These are phyloP conservation scores for Fusarium papillatum DNA, from an alignment of 2,329 filamentous ascomycete species.

Conservation along the genomic window DNA sequence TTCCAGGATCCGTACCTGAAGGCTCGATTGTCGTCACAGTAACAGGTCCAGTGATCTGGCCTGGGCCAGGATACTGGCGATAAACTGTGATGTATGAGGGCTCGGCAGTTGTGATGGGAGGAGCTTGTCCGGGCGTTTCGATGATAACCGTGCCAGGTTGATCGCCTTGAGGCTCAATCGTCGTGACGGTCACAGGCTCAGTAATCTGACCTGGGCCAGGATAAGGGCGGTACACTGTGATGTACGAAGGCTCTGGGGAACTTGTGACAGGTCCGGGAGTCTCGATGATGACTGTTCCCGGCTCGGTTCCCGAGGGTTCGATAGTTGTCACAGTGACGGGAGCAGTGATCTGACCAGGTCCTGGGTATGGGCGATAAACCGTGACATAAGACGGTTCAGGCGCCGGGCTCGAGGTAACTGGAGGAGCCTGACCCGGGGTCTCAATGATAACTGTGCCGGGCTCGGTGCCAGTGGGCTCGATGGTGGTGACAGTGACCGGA, in stretches of 20 bases:
- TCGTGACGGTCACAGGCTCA: constrained; percentile 12
- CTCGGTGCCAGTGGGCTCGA: not conserved
- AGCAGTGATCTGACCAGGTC: not conserved
- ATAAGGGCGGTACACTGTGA: not conserved
- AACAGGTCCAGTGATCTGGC: not conserved
- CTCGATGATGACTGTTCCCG: constrained; percentile 31
- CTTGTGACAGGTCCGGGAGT: constrained; percentile 14
- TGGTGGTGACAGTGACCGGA: not conserved
- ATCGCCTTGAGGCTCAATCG: not conserved
- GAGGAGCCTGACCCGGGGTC: constrained; percentile 14
- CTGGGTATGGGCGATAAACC: constrained; percentile 10
- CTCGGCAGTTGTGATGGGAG: not conserved
- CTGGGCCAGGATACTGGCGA: not conserved
- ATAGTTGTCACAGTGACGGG: constrained; percentile 15
- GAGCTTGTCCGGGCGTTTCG: not conserved
- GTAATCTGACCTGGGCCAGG: not conserved
- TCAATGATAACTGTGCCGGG: constrained; percentile 14
- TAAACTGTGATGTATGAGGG: not conserved
- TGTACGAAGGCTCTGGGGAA: not conserved
- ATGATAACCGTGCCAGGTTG: constrained; percentile 24
- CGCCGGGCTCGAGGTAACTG: not conserved
- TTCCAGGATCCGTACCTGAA: not conserved
- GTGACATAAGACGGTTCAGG: constrained; percentile 17
- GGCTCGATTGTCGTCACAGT: not conserved
- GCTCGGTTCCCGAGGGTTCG: constrained; percentile 18